Evolutionary conservation across 305 asterid species (phyloP).

Genomic region (Fraxinus greggii): DNA sequence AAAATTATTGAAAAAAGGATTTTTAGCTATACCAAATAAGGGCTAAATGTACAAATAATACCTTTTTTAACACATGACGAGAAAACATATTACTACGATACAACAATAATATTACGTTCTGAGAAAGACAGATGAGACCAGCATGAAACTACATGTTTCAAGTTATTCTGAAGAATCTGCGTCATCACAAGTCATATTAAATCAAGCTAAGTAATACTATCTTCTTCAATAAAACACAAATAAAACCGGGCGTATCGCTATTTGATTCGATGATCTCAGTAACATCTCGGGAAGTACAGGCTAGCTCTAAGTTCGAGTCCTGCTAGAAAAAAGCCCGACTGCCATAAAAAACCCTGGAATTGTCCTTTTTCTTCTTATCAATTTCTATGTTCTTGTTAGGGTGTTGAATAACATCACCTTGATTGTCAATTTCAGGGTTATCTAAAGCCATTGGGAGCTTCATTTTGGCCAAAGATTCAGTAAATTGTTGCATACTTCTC

Average conservation of each 20-base stretch:
- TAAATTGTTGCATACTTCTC: slow-evolving; percentile 70
- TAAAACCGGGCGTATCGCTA: not conserved
- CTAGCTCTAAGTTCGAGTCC: not conserved
- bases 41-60: not conserved
- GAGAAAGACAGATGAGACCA: not conserved
- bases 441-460: slow-evolving; percentile 62
- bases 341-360: slow-evolving; percentile 57
- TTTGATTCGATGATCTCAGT: not conserved
- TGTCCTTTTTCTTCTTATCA: slow-evolving; percentile 42
- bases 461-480: slow-evolving; percentile 63
- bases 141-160: not conserved
- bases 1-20: too few relatives aligned
- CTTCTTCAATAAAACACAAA: not conserved
- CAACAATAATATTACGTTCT: not conserved
- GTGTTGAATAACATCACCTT: slow-evolving; percentile 28
- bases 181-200: not conserved
- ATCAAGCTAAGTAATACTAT: not conserved
- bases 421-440: slow-evolving; percentile 24
- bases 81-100: not conserved
- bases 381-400: slow-evolving; percentile 25
- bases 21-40: too few relatives aligned
- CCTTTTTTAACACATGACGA: not conserved
- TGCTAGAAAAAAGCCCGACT: slow-evolving; percentile 62
- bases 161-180: not conserved
- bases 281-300: not conserved